Base-by-base conservation (phyloP, 140 eudicot genomes). In the Oenanthe javanica region DNA sequence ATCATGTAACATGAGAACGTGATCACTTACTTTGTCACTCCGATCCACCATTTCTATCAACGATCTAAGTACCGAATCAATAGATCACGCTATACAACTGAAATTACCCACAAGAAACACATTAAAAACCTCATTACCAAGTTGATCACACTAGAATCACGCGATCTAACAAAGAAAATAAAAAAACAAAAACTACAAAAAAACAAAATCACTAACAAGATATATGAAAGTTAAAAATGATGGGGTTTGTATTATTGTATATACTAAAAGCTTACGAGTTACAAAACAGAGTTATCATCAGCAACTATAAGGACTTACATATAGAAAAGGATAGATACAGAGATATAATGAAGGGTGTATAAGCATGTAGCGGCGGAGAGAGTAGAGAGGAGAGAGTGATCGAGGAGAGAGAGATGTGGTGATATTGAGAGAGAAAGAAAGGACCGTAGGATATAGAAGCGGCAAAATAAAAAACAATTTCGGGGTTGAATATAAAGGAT, bases 1-100 rank as follows among this genome's bases (percentile, higher is more conserved):
- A 67, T 67, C 73, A 13, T 27, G 19, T 27, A 5, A 67, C 15
- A 0, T 2, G 8, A 36, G 76, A 51, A 31, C 21, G 19, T 77
- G 88, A 90, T 80, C 85, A 85, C 97, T 85, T 55, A 95, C 99
- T 87, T 90, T 95, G 70, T 92, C 93, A 78, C 90, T 86, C 43
- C 83, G 83, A 89, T 95, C 97, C 88, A 82, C 86, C 94, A 89
- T 89, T 81, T 46, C 16, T 8, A 59, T 40, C 52, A 57, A 25
- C 45, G 79, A 84, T 75, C 82, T 77, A 21, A 49, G 36, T 21
- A 38, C 5, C 19, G 75, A 49, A 59, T 11, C 19, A 9, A 59
- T 5, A 23, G 84, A 79, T 88, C 81, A 77, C 43, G 1, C n/a
- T 25, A 2, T 0, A 21, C 0, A 75, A 23, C 43, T 48, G 19